Conservation (phyloP, 148 eudicot species). For the Chenopodium quinoa region DNA sequence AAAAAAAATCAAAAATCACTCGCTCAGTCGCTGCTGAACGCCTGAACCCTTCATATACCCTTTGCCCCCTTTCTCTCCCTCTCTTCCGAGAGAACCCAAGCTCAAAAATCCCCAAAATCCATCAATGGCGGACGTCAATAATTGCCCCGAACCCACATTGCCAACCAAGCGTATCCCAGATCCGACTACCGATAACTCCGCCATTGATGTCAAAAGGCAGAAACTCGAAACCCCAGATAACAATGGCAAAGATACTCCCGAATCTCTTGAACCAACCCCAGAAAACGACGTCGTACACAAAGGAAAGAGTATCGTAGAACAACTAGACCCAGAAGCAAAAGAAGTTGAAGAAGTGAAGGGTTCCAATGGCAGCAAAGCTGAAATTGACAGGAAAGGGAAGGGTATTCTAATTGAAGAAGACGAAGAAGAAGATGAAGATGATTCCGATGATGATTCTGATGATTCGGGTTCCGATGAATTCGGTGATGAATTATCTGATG, state of each 20-base stretch:
- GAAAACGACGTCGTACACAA: conserved; percentile 21
- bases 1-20: background rate
- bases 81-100: background rate
- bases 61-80: background rate
- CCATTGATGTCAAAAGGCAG: conserved; percentile 27
- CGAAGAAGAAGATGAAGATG: conserved; percentile 39
- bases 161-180: conserved; percentile 48
- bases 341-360: conserved; percentile 19
- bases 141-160: conserved; percentile 34
- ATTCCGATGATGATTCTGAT: conserved; percentile 21
- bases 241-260: background rate
- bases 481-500: conserved; percentile 36
- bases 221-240: conserved; percentile 20
- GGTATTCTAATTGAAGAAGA: conserved; percentile 58
- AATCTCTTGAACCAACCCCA: background rate
- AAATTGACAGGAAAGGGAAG: conserved; percentile 62
- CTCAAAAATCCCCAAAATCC: background rate
- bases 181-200: conserved; percentile 5
- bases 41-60: background rate
- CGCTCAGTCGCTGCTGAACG: background rate
- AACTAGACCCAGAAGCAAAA: conserved; percentile 17
- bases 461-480: conserved; percentile 33
- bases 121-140: conserved; percentile 50
- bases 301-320: background rate
- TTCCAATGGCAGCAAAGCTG: conserved; percentile 31